These are phyloP conservation scores for Salix brachista DNA, from an alignment of 345 rosid species.

Conservation along the genomic window DNA sequence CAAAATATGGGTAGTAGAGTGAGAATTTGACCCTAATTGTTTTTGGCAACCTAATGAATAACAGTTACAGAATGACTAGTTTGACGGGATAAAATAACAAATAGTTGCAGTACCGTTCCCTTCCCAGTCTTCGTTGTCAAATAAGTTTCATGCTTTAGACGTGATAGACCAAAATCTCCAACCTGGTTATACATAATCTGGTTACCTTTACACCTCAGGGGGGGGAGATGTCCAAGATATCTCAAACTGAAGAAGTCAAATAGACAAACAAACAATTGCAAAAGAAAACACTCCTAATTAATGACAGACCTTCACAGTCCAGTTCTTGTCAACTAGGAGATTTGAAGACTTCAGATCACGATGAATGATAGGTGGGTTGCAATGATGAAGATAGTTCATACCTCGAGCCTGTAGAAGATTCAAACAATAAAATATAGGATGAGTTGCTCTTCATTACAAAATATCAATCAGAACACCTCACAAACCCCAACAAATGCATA, in stretches of 20 bases:
- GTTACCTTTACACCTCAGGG: neutral
- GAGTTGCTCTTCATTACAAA: neutral
- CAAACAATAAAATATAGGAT: slow-evolving; percentile 2
- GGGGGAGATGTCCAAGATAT: neutral
- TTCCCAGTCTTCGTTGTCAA: slow-evolving; percentile 74
- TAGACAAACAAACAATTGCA: neutral
- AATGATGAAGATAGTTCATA: slow-evolving; percentile 91
- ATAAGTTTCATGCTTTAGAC: slow-evolving; percentile 82
- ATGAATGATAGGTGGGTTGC: slow-evolving; percentile 88
- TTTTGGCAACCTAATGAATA: neutral
- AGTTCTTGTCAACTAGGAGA: slow-evolving; percentile 88
- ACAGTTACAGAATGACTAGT: slow-evolving; percentile 2
- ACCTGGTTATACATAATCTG: slow-evolving; percentile 46
- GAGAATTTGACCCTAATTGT: slow-evolving; percentile 8
- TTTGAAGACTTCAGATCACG: slow-evolving; percentile 98
- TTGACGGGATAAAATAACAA: neutral
- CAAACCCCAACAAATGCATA: neutral
- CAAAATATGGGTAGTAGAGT: neutral
- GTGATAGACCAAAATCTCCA: slow-evolving; percentile 97
- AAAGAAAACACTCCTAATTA: slow-evolving; percentile 1
- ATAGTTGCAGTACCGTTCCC: slow-evolving; percentile 65
- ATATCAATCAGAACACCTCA: neutral
- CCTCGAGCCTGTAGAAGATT: slow-evolving; percentile 74
- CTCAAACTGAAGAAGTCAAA: neutral
- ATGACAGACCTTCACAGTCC: slow-evolving; percentile 84